Conservation (phyloP, 1,284 basidiomycete species). For the Phellopilus nigrolimitatus region DNA sequence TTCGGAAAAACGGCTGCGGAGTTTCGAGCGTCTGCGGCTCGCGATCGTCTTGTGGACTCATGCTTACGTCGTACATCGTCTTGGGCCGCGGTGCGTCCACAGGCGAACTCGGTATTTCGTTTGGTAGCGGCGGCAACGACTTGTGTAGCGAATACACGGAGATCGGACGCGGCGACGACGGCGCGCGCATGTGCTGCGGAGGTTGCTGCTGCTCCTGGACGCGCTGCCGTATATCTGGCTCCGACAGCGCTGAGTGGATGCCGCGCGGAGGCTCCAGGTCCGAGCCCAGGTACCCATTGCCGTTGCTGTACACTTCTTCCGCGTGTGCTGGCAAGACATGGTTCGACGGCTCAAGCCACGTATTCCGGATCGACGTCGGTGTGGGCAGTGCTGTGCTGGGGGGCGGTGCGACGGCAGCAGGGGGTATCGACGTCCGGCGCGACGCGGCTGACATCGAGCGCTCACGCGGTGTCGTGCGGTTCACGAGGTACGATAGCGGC, state of each 20-base stretch:
- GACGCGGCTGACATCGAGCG: slow-evolving; percentile 29
- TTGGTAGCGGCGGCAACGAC: slow-evolving; percentile 69
- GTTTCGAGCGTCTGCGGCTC: slow-evolving; percentile 37
- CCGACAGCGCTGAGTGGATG: slow-evolving; percentile 47
- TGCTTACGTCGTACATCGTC: slow-evolving; percentile 59
- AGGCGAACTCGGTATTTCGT: slow-evolving; percentile 45
- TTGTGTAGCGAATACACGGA: slow-evolving; percentile 57
- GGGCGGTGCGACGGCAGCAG: slow-evolving; percentile 32
- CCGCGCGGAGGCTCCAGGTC: slow-evolving; percentile 28
- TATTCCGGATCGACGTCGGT: slow-evolving; percentile 19
- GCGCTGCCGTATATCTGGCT: slow-evolving; percentile 53
- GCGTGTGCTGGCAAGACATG: slow-evolving; percentile 13
- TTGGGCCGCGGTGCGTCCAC: slow-evolving; percentile 44
- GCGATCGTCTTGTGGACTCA: slow-evolving; percentile 34
- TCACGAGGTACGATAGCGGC: slow-evolving; percentile 77
- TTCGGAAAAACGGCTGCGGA: slow-evolving; percentile 59
- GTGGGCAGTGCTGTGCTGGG: slow-evolving; percentile 9
- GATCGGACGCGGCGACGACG: slow-evolving; percentile 31
- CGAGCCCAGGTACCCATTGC: background rate
- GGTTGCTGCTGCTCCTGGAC: slow-evolving; percentile 31
- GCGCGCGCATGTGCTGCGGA: slow-evolving; percentile 28
- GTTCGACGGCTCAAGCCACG: slow-evolving; percentile 13
- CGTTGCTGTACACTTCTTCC: slow-evolving; percentile 12
- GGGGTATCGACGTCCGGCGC: slow-evolving; percentile 64
- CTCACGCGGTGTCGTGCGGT: slow-evolving; percentile 43